A percentile compares a stretch with the other conserved stretches of the same genome.
phyloP scores from a whole-genome alignment of 768 basidiomycete genomes.

The Scleroderma bovista region DNA sequence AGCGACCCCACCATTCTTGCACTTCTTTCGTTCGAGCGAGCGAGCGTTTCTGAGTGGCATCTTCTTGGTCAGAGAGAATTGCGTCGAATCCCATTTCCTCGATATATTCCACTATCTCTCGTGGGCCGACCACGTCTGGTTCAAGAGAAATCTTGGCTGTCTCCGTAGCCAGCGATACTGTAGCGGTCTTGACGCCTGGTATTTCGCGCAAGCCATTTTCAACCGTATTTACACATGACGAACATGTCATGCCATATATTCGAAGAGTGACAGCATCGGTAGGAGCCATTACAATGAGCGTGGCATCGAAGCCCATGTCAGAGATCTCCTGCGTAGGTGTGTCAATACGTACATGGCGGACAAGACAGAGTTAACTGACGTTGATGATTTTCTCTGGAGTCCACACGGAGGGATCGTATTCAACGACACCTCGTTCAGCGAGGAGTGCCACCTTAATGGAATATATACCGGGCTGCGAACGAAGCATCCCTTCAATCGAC shows the following conservation, averaged over 20 bases:
- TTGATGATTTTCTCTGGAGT: slow-evolving; percentile 69
- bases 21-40: slow-evolving; percentile 89
- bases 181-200: slow-evolving; percentile 68
- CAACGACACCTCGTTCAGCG: slow-evolving; percentile 87
- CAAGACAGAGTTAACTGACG: slow-evolving; percentile 30
- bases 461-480: slow-evolving; percentile 81
- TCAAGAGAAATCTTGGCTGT: slow-evolving; percentile 75
- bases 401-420: slow-evolving; percentile 86
- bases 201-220: slow-evolving; percentile 62
- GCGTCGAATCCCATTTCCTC: slow-evolving; percentile 91
- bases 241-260: slow-evolving; percentile 90
- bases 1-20: slow-evolving; percentile 78
- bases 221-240: slow-evolving; percentile 72
- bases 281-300: slow-evolving; percentile 58
- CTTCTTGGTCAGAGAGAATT: slow-evolving; percentile 72
- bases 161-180: slow-evolving; percentile 73
- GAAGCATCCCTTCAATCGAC: slow-evolving; percentile 83
- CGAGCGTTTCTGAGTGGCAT: slow-evolving; percentile 80
- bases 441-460: slow-evolving; percentile 94
- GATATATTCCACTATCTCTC: slow-evolving; percentile 85
- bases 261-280: slow-evolving; percentile 69
- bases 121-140: slow-evolving; percentile 61
- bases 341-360: slow-evolving; percentile 6
- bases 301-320: slow-evolving; percentile 89
- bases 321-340: slow-evolving; percentile 66